Evolutionary conservation across 441 rosid species (phyloP), one percentile per base, ranked within the genome.

Genomic region (Jatropha podagrica): DNA sequence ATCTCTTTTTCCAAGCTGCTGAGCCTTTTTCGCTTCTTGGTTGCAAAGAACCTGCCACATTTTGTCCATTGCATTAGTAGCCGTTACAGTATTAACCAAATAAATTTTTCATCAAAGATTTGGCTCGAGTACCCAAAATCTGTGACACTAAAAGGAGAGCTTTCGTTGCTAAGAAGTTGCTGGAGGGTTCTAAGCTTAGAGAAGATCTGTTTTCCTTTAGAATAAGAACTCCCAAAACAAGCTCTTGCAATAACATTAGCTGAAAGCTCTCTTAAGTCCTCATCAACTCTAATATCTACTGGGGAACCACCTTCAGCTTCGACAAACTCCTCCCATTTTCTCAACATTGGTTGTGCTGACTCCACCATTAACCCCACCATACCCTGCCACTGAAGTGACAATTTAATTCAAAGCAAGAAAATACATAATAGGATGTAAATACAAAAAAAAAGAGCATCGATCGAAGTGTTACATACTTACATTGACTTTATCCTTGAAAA

Each of bases 301-400:
- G 18, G 51, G 26, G 6, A 49, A 9, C 84, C 89, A 18, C 82
- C 90, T 60, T 76, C 68, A 14, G 74, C 84, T 72, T 82, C 82
- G 0, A 91, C 79, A 52, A 56, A 38, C 4, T 82, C 82, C 75
- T 90, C 89, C 96, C 98, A 93, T 80, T 82, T 85, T 52, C 65
- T 81, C 9, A 91, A 63, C 82, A 93, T 69, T 65, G 90, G 86
- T 81, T 75, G 79, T 20, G 87, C 76, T 0, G 97, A 90, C 51
- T 89, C 92, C 62, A 86, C 88, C 91, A 93, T 88, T n/a, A 89
- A 78, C 48, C 89, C 89, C 74, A 88, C 96, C 96, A 91, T 90
- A 42, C 89, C 88, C 90, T 89, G 80, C 27, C 13, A 5, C 1
- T 7, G 49, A 7, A 46, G 11, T 46, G 49, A 3, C 54, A 51